phyloP scores from a whole-genome alignment of 1,139 yeast species.

The Blastobotrys niveus region DNA sequence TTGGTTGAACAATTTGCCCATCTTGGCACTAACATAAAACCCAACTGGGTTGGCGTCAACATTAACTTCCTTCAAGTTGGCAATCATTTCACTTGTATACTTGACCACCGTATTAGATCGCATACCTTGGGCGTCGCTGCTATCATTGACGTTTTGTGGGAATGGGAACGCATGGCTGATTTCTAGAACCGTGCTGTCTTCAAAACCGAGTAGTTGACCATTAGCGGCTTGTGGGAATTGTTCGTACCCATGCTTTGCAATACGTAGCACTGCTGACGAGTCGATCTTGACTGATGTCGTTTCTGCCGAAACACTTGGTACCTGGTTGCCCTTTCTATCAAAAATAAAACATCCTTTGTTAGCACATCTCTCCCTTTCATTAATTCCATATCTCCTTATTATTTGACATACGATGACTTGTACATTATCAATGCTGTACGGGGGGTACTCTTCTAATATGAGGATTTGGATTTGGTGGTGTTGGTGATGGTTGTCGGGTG shows the following conservation, averaged over 20 bases:
- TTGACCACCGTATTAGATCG: conserved; percentile 53
- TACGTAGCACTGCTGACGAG: conserved; percentile 53
- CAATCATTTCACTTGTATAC: conserved; percentile 66
- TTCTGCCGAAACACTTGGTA: conserved; percentile 22
- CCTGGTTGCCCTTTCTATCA: neutral
- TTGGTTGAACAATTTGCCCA: conserved; percentile 61
- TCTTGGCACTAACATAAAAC: conserved; percentile 69
- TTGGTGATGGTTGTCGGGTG: too few species aligned
- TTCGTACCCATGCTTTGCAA: conserved; percentile 69
- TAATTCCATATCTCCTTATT: too few species aligned
- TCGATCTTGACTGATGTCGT: conserved; percentile 32
- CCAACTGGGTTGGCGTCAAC: conserved; percentile 73
- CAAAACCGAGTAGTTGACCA: conserved; percentile 76
- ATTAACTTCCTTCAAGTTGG: conserved; percentile 56
- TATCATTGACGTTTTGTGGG: conserved; percentile 45
- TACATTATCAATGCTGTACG: neutral
- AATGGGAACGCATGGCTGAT: conserved; percentile 58
- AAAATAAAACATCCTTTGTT: too few species aligned
- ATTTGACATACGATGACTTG: neutral
- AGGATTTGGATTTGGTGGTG: neutral
- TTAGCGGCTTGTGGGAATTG: conserved; percentile 60
- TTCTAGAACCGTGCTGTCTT: conserved; percentile 48
- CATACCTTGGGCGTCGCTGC: conserved; percentile 36
- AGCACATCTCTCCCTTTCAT: conserved; percentile 1
- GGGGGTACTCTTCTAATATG: neutral